A percentile compares a stretch with the other conserved stretches of the same genome.
Evolutionary conservation across 805 yeast species (phyloP).

Genomic region (Ogataea angusta): DNA sequence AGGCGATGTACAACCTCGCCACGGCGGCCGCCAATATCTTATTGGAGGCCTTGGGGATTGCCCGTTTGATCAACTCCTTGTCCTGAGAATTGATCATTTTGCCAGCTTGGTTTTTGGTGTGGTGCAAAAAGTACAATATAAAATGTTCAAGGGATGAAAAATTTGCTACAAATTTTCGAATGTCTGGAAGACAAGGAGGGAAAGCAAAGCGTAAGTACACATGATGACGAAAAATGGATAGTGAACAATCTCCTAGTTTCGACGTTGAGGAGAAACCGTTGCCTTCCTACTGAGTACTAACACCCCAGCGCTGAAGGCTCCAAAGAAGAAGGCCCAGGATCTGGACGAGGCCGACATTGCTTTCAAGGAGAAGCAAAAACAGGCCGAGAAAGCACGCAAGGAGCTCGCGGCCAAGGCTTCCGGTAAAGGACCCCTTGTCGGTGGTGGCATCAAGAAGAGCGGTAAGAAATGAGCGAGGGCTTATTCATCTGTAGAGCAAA

Average conservation of each 20-base stretch:
- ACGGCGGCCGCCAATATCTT: slow-evolving; percentile 88
- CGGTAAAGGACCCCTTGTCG: slow-evolving; percentile 86
- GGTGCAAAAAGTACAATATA: slow-evolving; percentile 1
- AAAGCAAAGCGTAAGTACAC: slow-evolving; percentile 73
- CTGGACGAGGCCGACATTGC: slow-evolving; percentile 86
- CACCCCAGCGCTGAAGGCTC: slow-evolving; percentile 57
- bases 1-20: slow-evolving; percentile 84
- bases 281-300: slow-evolving; percentile 25
- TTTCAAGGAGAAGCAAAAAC: slow-evolving; percentile 90
- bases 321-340: slow-evolving; percentile 76
- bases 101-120: slow-evolving; percentile 12
- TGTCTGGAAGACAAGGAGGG: slow-evolving; percentile 98
- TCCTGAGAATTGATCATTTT: slow-evolving; percentile 48
- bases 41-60: slow-evolving; percentile 82
- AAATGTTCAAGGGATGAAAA: slow-evolving; percentile 1
- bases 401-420: slow-evolving; percentile 84
- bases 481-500: background rate
- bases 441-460: slow-evolving; percentile 95
- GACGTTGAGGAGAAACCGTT: slow-evolving; percentile 25
- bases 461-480: slow-evolving; percentile 44
- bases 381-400: slow-evolving; percentile 90
- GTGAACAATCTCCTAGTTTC: slow-evolving; percentile 27
- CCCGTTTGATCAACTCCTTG: slow-evolving; percentile 86
- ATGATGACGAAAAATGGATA: slow-evolving; percentile 25
- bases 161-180: slow-evolving; percentile 26